Evolutionary conservation across 306 rosid genomes (phyloP).

Genomic region (Urtica urens): DNA sequence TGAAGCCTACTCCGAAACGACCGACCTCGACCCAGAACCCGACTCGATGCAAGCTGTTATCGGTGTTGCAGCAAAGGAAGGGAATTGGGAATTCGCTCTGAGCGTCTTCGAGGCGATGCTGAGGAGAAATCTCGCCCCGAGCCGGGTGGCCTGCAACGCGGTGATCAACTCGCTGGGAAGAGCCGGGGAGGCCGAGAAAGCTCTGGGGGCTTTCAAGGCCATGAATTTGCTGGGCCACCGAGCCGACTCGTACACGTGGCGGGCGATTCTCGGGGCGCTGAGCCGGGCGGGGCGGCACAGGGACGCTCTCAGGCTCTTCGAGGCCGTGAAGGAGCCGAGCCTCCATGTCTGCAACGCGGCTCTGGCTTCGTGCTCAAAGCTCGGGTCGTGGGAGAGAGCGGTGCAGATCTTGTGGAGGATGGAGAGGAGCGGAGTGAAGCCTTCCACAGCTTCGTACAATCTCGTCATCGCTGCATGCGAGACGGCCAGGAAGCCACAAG

Average conservation of each 20-base stretch:
- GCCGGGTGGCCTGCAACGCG: constrained; percentile 51
- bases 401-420: constrained; percentile 72
- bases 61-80: constrained; percentile 61
- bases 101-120: constrained; percentile 47
- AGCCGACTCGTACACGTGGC: constrained; percentile 72
- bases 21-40: constrained; percentile 40
- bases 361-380: constrained; percentile 72
- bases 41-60: constrained; percentile 57
- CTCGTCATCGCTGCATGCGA: constrained; percentile 71
- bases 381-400: constrained; percentile 64
- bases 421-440: constrained; percentile 45
- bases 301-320: constrained; percentile 57
- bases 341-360: constrained; percentile 52
- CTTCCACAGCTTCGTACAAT: constrained; percentile 54
- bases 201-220: constrained; percentile 35
- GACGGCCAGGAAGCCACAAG: constrained; percentile 49
- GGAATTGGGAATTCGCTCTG: constrained; percentile 59
- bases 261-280: constrained; percentile 53
- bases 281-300: constrained; percentile 36
- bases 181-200: constrained; percentile 56
- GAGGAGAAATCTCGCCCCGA: constrained; percentile 43
- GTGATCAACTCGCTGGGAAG: constrained; percentile 68
- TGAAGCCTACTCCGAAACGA: constrained; percentile 67
- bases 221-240: constrained; percentile 46
- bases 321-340: constrained; percentile 41